Base-by-base conservation (phyloP, 2,329 filamentous ascomycete genomes). In the Pseudopithomyces maydicus region DNA sequence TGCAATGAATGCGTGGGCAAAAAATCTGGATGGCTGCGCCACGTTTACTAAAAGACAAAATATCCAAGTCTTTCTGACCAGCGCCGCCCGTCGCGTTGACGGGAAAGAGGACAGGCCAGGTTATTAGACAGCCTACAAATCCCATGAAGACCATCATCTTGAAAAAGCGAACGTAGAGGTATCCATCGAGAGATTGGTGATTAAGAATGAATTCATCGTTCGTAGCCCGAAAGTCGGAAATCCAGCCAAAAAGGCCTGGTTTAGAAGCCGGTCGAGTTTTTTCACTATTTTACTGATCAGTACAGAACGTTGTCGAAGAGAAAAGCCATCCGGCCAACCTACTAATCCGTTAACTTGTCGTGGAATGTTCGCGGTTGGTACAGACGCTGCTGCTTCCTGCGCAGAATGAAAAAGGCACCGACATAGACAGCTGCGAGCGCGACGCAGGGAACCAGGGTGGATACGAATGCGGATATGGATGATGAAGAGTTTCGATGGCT, bases 161-260 rank as follows among this genome's bases (percentile, higher is more conserved):
- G 49, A 52, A 44, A 26, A 52, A 52, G 1, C 49, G 49, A 6
- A 52, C 17, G n/a, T 44, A 52, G 12, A 52, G 49, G 15, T 52
- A 52, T 17, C 26, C 49, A 44, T 52, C 49, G 8, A 52, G 49
- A 0, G 49, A 52, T n/a, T 56, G 49, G 19, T 56, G 54, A n/a
- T 52, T 52, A 48, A 52, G 54, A 19, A 56, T 48, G 19, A 43
- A 56, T 19, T 56, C 43, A 32, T 56, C 54, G 12, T 39, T 36
- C 12, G 44, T 47, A 11, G 26, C 20, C 14, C 39, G 44, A 29
- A 52, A 56, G 3, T 52, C 45, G 6, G 17, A 41, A 7, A 52
- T 45, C 48, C 49, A 56, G 19, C 43, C 49, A 7, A 56, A 43
- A 10, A 43, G 17, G 23, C 54, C 48, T 22, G 48, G 17, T 29